These are phyloP conservation scores for Calophaca sinica DNA, from an alignment of 306 rosid species.

Conservation along the genomic window DNA sequence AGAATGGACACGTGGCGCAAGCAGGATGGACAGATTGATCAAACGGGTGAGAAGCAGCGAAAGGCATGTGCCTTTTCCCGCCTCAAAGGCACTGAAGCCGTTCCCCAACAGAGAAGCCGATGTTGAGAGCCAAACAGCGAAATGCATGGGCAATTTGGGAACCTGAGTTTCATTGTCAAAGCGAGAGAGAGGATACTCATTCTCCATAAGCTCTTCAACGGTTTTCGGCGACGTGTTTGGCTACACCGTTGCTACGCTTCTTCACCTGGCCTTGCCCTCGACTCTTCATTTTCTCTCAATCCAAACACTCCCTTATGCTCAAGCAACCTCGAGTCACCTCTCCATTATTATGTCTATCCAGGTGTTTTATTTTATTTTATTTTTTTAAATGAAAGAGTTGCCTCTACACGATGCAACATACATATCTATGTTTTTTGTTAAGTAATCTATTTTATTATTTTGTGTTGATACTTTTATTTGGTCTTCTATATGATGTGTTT, in stretches of 20 bases:
- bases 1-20: no score
- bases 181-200: conserved; percentile 50
- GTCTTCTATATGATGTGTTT: neutral
- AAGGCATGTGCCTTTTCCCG: no score
- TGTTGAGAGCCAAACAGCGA: no score
- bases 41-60: no score
- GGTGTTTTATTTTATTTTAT: conserved; percentile 42
- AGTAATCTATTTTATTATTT: neutral
- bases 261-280: conserved; percentile 65
- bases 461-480: neutral
- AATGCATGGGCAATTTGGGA: no score
- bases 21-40: no score
- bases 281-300: conserved; percentile 43
- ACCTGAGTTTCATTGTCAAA: no score
- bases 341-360: conserved; percentile 61
- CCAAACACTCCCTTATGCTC: conserved; percentile 41
- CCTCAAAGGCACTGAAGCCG: no score
- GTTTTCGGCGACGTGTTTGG: conserved; percentile 53
- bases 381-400: neutral
- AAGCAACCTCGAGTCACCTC: conserved; percentile 62
- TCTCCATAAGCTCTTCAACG: conserved; percentile 59
- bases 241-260: conserved; percentile 73
- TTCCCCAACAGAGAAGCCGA: no score
- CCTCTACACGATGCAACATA: neutral
- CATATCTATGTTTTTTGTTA: neutral